Base-by-base conservation (phyloP, 2,329 filamentous ascomycete species). In the Leptosphaerulina australis region DNA sequence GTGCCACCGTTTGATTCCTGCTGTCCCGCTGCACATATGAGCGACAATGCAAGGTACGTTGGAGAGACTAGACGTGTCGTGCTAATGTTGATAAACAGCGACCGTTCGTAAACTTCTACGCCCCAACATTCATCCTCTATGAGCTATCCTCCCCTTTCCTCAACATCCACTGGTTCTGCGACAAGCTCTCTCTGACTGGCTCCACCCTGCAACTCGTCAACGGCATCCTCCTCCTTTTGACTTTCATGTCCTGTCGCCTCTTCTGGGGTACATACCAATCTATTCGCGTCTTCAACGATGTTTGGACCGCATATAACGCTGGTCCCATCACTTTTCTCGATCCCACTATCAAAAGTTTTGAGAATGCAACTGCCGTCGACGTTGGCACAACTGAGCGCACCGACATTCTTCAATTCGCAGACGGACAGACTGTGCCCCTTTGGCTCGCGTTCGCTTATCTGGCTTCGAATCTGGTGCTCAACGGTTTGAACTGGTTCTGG, bases 141-240 rank as follows among this genome's bases (percentile, higher is more conserved):
- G 90, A 95, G 73, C 82, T 95, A 29, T 92, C 88, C 20, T 88
- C 87, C 4, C 89, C 90, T 6, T 92, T 94, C 73, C 81, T 94
- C 50, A 95, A 95, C 70, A 83, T 93, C 68, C 90, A 95, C 78
- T 95, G 90, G 90, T 94, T 94, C 77, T 90, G 88, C 74, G 90
- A 95, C 75, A 95, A 95, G 77, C 77, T 93, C 51, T 82, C 84
- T 64, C 85, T 91, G 80, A 94, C 90, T 0, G 90, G 90, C 26
- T 85, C 86, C 15, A 80, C 78, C 44, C 73, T 84, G 18, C 90
- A 94, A 75, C 81, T 92, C 21, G 85, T 90, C 73, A 94, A 94
- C 65, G 90, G 90, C 61, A 79, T 91, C 54, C 66, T 83, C 48
- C 83, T 94, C 3, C 83, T 93, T 43, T 72, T 78, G 58, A 89